phyloP scores from a whole-genome alignment of 2,329 filamentous ascomycete genomes.

The Paraphoma sp. region DNA sequence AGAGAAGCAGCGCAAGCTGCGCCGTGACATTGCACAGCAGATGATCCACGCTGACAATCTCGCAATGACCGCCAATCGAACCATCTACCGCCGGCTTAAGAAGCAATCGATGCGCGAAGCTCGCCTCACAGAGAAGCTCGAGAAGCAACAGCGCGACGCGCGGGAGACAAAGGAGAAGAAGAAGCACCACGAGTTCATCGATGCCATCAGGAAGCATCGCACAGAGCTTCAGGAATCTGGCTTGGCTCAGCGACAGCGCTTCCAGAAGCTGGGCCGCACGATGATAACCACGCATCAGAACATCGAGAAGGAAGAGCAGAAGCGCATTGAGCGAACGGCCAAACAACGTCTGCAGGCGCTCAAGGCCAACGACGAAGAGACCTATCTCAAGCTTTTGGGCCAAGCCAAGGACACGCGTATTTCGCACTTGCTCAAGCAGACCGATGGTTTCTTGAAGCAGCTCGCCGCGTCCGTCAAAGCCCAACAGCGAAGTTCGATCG shows the following conservation, averaged over 20 bases:
- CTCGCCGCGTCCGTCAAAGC: slow-evolving; percentile 92
- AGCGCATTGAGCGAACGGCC: slow-evolving; percentile 93
- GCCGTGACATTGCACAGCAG: slow-evolving; percentile 85
- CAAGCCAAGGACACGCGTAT: slow-evolving; percentile 99
- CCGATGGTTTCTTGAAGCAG: slow-evolving; percentile 95
- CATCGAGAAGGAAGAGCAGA: slow-evolving; percentile 99
- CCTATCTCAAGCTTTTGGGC: slow-evolving; percentile 95
- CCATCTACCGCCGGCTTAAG: slow-evolving; percentile 91
- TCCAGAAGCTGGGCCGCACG: slow-evolving; percentile 84
- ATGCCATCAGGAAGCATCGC: slow-evolving; percentile 83
- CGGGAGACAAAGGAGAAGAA: slow-evolving; percentile 97
- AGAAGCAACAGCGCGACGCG: slow-evolving; percentile 97
- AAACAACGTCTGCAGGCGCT: slow-evolving; percentile 99
- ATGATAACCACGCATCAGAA: slow-evolving; percentile 92
- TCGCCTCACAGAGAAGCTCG: slow-evolving; percentile 96
- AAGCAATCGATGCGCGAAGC: slow-evolving; percentile 96
- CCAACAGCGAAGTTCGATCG: slow-evolving; percentile 83
- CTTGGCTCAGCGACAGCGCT: slow-evolving; percentile 72
- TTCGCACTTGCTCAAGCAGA: slow-evolving; percentile 94
- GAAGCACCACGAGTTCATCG: slow-evolving; percentile 91
- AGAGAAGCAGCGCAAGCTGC: slow-evolving; percentile 83
- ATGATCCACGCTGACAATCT: slow-evolving; percentile 97
- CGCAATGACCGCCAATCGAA: slow-evolving; percentile 94
- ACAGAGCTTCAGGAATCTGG: slow-evolving; percentile 76
- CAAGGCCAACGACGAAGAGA: slow-evolving; percentile 99